Base-by-base conservation (phyloP, 2,329 filamentous ascomycete genomes). In the Thermoascus crustaceus region DNA sequence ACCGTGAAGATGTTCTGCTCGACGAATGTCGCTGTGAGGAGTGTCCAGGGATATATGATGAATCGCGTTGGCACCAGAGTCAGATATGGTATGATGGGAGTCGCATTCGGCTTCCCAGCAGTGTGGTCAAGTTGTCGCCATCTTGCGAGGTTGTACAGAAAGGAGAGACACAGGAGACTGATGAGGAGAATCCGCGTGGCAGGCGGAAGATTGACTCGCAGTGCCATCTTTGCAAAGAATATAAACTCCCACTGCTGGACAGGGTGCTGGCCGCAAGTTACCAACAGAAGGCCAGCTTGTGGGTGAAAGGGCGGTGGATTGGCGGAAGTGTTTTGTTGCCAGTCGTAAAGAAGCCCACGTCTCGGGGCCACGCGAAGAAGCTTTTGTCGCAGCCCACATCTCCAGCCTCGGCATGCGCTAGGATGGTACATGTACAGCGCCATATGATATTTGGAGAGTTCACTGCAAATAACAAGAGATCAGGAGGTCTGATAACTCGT, bases 1-100 rank as follows among this genome's bases (percentile, higher is more conserved):
- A 95, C 71, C 7, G 86, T 94, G 54, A 94, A 83, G 50, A 96
- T 71, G 60, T 96, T 96, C 62, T 85, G 83, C 67, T 98, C 91
- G 32, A 95, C 86, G 38, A 95, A 73, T 0, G 87, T 85, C 2
- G 87, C 82, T 2, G 85, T 84, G 37, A 93, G 52, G 45, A 94
- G 82, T 1, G 87, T 93, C 91, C 91, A 98, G 1, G 91, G 91
- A 56, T 94, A 95, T 53, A 85, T 73, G 40, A 94, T 68, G 39
- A 87, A 89, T 37, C 80, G 69, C 50, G 85, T 80, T 5, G 91
- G 91, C 27, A 96, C 78, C 42, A 96, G 75, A 36, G 83, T 84
- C 41, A 98, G 73, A 67, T 89, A 96, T 41, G 89, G 86, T 40
- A 91, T 78, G 48, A 85, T 76, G 46, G 82, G 79, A 48, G 51